Percentiles rank a stretch among this genome's conserved stretches.
phyloP scores from a whole-genome alignment of 2,329 filamentous ascomycete species.

The Raffaelea arxii region DNA sequence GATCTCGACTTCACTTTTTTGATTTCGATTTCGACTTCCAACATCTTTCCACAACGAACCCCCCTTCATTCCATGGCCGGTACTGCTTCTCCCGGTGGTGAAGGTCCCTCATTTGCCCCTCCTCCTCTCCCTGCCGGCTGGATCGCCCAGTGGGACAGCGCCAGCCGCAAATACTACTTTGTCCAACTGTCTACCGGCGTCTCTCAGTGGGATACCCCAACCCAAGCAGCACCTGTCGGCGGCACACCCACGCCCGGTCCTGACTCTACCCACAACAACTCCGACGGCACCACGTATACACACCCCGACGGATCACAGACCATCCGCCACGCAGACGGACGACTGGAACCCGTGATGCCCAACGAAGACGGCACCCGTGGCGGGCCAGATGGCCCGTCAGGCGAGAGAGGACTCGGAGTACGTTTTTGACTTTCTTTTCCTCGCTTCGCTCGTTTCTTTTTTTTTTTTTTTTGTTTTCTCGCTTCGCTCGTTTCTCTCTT shows the following conservation, averaged over 20 bases:
- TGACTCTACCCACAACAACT: constrained; percentile 28
- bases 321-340: constrained; percentile 49
- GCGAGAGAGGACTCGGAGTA: constrained; percentile 57
- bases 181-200: constrained; percentile 63
- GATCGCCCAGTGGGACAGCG: constrained; percentile 61
- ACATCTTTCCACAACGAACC: no score
- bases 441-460: background rate
- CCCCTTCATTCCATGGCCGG: constrained; percentile 37
- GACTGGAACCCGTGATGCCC: constrained; percentile 48
- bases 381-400: constrained; percentile 24
- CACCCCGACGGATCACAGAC: constrained; percentile 55
- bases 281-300: constrained; percentile 35
- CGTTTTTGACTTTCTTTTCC: constrained; percentile 20
- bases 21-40: no score
- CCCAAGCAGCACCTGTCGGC: constrained; percentile 50
- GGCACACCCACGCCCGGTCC: constrained; percentile 42
- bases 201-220: constrained; percentile 67
- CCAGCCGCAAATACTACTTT: constrained; percentile 58
- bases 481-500: background rate
- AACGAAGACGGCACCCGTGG: constrained; percentile 30
- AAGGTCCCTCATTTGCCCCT: constrained; percentile 49
- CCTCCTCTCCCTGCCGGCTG: constrained; percentile 54
- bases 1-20: no score
- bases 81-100: constrained; percentile 46
- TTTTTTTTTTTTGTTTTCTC: background rate